phyloP scores from a whole-genome alignment of 306 rosid species.

The Acacia crassicarpa region DNA sequence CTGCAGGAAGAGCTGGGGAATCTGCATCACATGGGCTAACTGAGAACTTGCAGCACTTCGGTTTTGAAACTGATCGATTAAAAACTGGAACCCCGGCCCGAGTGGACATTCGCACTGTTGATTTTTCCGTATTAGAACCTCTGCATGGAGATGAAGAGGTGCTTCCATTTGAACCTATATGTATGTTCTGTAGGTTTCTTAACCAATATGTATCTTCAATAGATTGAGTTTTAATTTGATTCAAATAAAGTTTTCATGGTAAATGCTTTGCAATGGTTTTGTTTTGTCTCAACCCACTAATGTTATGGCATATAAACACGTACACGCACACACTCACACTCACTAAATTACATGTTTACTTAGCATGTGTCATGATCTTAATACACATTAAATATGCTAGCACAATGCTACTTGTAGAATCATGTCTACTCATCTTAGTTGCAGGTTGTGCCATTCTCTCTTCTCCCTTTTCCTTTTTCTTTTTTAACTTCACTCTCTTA shows the following conservation, averaged over 20 bases:
- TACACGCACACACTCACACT: neutral
- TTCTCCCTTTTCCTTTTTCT: neutral
- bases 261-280: slow-evolving; percentile 33
- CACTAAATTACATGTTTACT: neutral
- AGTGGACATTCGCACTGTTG: slow-evolving; percentile 81
- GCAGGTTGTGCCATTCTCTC: slow-evolving; percentile 6
- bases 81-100: slow-evolving; percentile 99
- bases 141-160: slow-evolving; percentile 97
- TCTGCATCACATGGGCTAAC: slow-evolving; percentile 95
- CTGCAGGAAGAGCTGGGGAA: slow-evolving; percentile 99
- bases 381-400: slow-evolving; percentile 15
- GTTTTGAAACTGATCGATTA: slow-evolving; percentile 87
- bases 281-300: slow-evolving; percentile 22
- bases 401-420: slow-evolving; percentile 28
- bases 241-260: slow-evolving; percentile 27
- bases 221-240: slow-evolving; percentile 41
- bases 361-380: slow-evolving; percentile 20
- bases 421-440: slow-evolving; percentile 16
- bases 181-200: slow-evolving; percentile 52
- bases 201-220: slow-evolving; percentile 54
- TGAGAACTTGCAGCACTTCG: slow-evolving; percentile 89
- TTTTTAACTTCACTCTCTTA: slow-evolving; percentile 3
- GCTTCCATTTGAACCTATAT: slow-evolving; percentile 58
- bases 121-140: slow-evolving; percentile 85
- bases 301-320: neutral